A percentile compares a stretch with the other conserved stretches of the same genome.
Evolutionary conservation across 495 filamentous ascomycete species (phyloP).

Genomic region (Opeltia flavorubescens): DNA sequence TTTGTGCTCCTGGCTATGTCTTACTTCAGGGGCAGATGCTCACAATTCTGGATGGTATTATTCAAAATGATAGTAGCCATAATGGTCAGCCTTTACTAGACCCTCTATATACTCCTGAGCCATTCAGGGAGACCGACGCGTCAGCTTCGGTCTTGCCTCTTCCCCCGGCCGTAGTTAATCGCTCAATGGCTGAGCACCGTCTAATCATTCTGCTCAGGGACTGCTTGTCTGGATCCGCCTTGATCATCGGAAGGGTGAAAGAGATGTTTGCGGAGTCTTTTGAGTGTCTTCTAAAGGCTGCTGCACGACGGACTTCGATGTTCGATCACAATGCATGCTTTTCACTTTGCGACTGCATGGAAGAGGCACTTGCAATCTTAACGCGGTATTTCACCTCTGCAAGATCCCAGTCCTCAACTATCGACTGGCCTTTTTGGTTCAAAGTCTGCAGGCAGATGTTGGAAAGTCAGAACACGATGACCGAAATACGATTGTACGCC

Average conservation of each 20-base stretch:
- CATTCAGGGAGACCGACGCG: constrained; percentile 55
- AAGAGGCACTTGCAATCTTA: constrained; percentile 56
- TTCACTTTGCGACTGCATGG: constrained; percentile 81
- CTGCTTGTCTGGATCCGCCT: constrained; percentile 57
- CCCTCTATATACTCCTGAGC: constrained; percentile 45
- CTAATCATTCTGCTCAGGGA: constrained; percentile 78
- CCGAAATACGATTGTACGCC: constrained; percentile 76
- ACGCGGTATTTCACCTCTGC: constrained; percentile 38
- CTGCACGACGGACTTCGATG: constrained; percentile 60
- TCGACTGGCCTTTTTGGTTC: constrained; percentile 87
- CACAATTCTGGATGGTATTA: constrained; percentile 65
- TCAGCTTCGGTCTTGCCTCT: constrained; percentile 53
- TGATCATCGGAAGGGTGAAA: constrained; percentile 39
- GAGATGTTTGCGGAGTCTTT: constrained; percentile 71
- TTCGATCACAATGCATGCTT: constrained; percentile 87
- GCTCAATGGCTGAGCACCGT: constrained; percentile 84
- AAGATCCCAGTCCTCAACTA: constrained; percentile 24
- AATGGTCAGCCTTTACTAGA: constrained; percentile 33
- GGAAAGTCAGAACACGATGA: constrained; percentile 83
- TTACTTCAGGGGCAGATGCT: constrained; percentile 79
- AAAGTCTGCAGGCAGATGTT: constrained; percentile 71
- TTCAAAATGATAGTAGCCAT: constrained; percentile 51
- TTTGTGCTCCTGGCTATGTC: constrained; percentile 63
- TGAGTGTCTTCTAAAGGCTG: constrained; percentile 53
- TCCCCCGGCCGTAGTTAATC: constrained; percentile 50